These are phyloP conservation scores for Leonotis leonurus DNA, from an alignment of 257 asterid genomes.

Conservation along the genomic window DNA sequence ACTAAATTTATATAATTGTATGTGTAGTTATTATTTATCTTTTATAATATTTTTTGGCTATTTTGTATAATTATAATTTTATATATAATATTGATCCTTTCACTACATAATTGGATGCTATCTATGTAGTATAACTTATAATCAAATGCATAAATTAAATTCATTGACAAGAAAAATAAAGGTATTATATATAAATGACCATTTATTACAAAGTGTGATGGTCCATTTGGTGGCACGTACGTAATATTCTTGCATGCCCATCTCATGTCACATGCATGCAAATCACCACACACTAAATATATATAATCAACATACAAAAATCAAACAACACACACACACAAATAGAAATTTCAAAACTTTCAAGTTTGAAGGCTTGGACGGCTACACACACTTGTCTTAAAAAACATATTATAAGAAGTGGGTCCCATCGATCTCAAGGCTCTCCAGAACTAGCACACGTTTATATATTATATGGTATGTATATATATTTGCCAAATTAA, in stretches of 20 bases:
- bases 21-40: no score
- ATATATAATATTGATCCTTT: no score
- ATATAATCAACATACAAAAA: neutral
- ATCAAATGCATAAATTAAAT: neutral
- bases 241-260: no score
- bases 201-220: neutral
- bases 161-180: neutral
- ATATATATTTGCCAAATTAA: neutral
- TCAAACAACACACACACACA: neutral
- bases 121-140: no score
- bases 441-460: constrained; percentile 16
- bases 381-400: constrained; percentile 1
- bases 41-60: no score
- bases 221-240: no score
- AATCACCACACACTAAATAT: neutral
- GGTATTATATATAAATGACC: neutral
- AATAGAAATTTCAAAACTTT: constrained; percentile 2
- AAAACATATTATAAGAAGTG: constrained; percentile 12
- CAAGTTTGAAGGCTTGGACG: constrained; percentile 38
- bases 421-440: constrained; percentile 36
- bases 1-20: no score
- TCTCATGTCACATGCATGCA: neutral
- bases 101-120: no score
- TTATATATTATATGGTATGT: neutral
- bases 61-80: no score